A percentile compares a stretch with the other conserved stretches of the same genome.
Conservation (phyloP, 768 basidiomycete genomes). For the Mycena pura region DNA sequence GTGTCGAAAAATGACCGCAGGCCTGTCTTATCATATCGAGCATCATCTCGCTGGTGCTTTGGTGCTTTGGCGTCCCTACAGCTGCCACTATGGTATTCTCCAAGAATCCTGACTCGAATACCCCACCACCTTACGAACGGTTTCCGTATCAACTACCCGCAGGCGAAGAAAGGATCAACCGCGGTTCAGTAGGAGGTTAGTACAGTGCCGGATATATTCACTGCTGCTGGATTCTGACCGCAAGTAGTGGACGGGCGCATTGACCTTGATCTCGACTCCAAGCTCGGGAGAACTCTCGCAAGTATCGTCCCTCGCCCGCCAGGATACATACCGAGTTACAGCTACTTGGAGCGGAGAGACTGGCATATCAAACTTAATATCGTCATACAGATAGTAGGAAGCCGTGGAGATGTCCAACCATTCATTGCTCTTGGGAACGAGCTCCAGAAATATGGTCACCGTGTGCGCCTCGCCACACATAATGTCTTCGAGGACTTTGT, state of each 20-base stretch:
- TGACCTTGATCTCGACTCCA: constrained; percentile 19
- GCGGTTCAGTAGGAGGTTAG: constrained; percentile 12
- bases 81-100: too few relatives aligned
- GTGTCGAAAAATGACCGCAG: too few relatives aligned
- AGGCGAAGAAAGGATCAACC: background rate
- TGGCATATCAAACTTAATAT: constrained; percentile 25
- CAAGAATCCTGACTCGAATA: too few relatives aligned
- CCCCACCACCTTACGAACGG: constrained; percentile 6
- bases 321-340: background rate
- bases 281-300: constrained; percentile 12
- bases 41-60: too few relatives aligned
- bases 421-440: constrained; percentile 49
- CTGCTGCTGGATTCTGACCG: background rate
- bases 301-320: constrained; percentile 16
- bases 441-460: constrained; percentile 44
- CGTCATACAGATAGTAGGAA: constrained; percentile 27
- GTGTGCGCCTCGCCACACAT: constrained; percentile 53
- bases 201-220: background rate
- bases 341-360: background rate
- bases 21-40: too few relatives aligned
- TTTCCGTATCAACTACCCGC: background rate
- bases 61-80: too few relatives aligned
- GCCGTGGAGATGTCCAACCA: constrained; percentile 53
- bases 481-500: constrained; percentile 50
- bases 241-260: constrained; percentile 17